Base-by-base conservation (phyloP, 2,329 filamentous ascomycete species). In the Neocatenulostroma microsporum region DNA sequence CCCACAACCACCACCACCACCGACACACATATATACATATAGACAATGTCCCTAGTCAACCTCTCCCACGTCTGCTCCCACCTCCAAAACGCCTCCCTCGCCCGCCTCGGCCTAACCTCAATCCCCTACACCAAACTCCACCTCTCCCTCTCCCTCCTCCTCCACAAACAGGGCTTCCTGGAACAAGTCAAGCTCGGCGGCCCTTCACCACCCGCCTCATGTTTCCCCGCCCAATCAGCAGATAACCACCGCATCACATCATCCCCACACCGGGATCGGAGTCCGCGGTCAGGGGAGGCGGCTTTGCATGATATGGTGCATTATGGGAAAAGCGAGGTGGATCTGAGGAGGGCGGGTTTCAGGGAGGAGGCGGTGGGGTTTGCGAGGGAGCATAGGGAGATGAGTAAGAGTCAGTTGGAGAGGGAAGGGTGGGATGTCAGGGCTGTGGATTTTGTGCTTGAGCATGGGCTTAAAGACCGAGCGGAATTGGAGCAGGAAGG, bases 61-160 rank as follows among this genome's bases (percentile, higher is more conserved):
- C 74, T 94, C 47, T 73, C 78, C 53, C 70, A 89, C 69, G 78
- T 88, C 65, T 93, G 84, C 72, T 87, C 86, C 49, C 87, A 94
- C 68, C 73, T 95, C 39, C 84, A 91, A 62, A 95, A 95, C 69
- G 84, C 84, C 49, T 82, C 82, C 39, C 79, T 79, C 54, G 85
- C 84, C n/a, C 79, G 82, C 1, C 77, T 95, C 0, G 84, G 82
- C 49, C 70, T 94, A 34, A 94, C 88, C 21, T 93, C 85, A 6
- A 74, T 94, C 45, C 78, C 81, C 30, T 80, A 82, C 66, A 80
- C 77, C 33, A 88, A 88, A 49, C 77, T 87, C 58, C 87, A 91
- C 68, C 78, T 93, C 44, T 69, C 68, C 30, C 69, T 94, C 12
- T 73, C 78, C 34, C 73, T 91, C 14, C 82, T 83, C 24, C 73